phyloP scores from a whole-genome alignment of 2,329 filamentous ascomycete genomes.

The Microdochium nivale region DNA sequence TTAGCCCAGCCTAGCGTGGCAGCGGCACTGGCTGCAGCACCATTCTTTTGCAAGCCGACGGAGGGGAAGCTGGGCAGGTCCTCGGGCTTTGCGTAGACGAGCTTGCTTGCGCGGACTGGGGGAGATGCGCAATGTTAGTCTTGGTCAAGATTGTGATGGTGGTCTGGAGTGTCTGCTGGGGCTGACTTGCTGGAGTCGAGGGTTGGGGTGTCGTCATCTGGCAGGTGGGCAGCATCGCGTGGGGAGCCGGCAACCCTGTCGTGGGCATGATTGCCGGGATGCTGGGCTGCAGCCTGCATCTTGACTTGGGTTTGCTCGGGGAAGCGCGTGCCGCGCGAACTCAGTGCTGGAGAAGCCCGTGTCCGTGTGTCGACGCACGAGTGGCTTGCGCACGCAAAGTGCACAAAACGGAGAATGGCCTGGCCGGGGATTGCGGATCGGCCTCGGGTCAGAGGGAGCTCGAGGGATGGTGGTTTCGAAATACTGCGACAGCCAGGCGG shows the following conservation, averaged over 20 bases:
- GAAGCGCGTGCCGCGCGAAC: too few relatives aligned
- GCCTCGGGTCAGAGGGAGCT: too few relatives aligned
- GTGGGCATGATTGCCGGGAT: neutral
- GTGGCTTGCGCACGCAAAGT: too few relatives aligned
- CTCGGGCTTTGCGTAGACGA: conserved; percentile 64
- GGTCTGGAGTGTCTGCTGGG: neutral
- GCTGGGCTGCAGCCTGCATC: neutral
- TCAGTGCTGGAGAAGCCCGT: neutral
- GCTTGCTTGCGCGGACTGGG: conserved; percentile 26
- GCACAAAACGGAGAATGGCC: too few relatives aligned
- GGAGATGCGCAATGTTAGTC: neutral
- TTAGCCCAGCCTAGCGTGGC: conserved; percentile 66
- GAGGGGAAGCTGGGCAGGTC: conserved; percentile 71
- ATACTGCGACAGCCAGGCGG: too few relatives aligned
- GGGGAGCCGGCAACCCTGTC: neutral
- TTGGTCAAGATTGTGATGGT: neutral
- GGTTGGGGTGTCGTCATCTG: conserved; percentile 1
- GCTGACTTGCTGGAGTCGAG: conserved; percentile 1
- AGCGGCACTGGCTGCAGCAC: conserved; percentile 63
- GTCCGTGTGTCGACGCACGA: neutral
- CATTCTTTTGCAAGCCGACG: conserved; percentile 45
- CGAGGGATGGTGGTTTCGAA: too few relatives aligned
- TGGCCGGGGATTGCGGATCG: neutral
- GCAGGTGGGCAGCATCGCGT: neutral
- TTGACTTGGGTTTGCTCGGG: neutral